Percentiles rank a stretch among this genome's conserved stretches.
These are phyloP conservation scores for Penicillium desertorum DNA, from an alignment of 495 filamentous ascomycete species.

Conservation along the genomic window DNA sequence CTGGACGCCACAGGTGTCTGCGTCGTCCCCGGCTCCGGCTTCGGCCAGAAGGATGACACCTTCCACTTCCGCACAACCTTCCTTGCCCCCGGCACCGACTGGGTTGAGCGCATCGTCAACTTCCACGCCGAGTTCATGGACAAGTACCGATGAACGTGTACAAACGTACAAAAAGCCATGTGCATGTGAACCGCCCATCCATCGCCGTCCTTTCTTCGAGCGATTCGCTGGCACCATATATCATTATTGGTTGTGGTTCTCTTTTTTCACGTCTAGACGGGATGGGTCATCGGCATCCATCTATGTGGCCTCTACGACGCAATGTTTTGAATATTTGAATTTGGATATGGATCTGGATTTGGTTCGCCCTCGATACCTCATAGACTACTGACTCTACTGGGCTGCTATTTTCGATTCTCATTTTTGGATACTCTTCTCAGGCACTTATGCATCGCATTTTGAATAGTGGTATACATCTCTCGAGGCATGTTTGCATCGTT, in stretches of 20 bases:
- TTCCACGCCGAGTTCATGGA: slow-evolving; percentile 93
- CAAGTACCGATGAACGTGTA: slow-evolving; percentile 56
- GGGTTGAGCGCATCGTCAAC: slow-evolving; percentile 81
- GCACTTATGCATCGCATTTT: neutral
- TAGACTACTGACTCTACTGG: slow-evolving; percentile 17
- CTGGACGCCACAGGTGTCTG: slow-evolving; percentile 97
- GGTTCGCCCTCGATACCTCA: slow-evolving; percentile 6
- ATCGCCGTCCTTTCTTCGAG: neutral
- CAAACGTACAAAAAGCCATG: neutral
- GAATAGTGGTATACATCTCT: neutral
- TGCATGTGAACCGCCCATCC: neutral
- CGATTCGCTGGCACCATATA: neutral
- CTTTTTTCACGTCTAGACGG: slow-evolving; percentile 2
- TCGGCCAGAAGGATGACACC: slow-evolving; percentile 88
- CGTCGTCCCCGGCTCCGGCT: slow-evolving; percentile 86
- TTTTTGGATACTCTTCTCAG: neutral
- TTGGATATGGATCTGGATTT: slow-evolving; percentile 8
- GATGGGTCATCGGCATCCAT: neutral
- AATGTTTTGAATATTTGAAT: neutral
- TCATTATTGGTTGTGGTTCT: neutral
- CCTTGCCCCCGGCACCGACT: slow-evolving; percentile 91
- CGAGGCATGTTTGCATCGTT: neutral
- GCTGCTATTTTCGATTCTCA: neutral
- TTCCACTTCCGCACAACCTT: slow-evolving; percentile 97
- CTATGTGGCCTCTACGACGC: neutral